Base-by-base conservation (phyloP, 192 early-diverging fungal species). In the Coemansia sp. region DNA sequence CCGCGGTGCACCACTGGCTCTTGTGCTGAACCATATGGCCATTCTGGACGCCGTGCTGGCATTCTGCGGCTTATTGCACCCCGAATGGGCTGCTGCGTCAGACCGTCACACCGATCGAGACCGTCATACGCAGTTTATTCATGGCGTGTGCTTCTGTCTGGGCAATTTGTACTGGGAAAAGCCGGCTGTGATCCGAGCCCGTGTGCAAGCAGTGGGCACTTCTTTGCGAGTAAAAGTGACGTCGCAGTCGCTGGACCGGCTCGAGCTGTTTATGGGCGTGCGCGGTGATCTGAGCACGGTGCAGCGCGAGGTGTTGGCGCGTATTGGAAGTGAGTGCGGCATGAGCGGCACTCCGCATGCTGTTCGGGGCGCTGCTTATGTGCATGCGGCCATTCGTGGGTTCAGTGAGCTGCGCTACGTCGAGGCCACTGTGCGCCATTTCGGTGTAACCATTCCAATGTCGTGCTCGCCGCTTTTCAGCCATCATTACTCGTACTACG, bases 21-120 rank as follows among this genome's bases (percentile, higher is more conserved):
- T 91, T 58, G 57, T 91, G 60, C 37, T 95, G 39, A 96, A 93
- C 75, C 91, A 95, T 68, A 82, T 86, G 57, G 60, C 62, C 27
- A 73, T 97, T 3, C 82, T 92, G 2, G 88, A 93, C 37, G 82
- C 84, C 5, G 84, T 94, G n/a, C 76, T 96, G 29, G 89, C 92
- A 24, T 83, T 65, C 50, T 88, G 88, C 53, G 75, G 88, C 14
- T 82, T 96, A 35, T 83, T 89, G 59, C 76, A 72, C 17, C 69
- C 69, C 5, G 65, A 17, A 71, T 76, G 54, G 86, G 86, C 64
- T n/a, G 61, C 58, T 43, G 29, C n/a, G 14, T 2, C n/a, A 61
- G 21, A n/a, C 23, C 12, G 11, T 70, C 9, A n/a, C 2, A n/a
- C 53, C 43, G 29, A 17, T n/a, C 7, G 32, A 65, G 24, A 19